Percentiles rank a stretch among this genome's conserved stretches.
phyloP scores from a whole-genome alignment of 495 filamentous ascomycete species.

The Lepraria neglecta region DNA sequence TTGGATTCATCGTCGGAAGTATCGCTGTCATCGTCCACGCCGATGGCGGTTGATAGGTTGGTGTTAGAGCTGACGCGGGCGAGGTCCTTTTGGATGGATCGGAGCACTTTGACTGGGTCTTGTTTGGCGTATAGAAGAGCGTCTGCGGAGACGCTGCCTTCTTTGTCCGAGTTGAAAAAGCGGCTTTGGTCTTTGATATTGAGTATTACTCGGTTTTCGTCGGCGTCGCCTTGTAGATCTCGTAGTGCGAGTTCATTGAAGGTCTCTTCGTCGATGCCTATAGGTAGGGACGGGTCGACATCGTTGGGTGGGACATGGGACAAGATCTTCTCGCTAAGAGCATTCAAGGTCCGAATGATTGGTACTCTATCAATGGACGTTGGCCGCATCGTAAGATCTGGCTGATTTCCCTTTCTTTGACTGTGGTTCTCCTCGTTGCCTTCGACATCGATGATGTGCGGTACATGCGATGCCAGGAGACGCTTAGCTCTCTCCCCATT shows the following conservation, averaged over 20 bases:
- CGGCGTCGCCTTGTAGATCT: slow-evolving; percentile 70
- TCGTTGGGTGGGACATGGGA: slow-evolving; percentile 75
- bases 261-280: slow-evolving; percentile 67
- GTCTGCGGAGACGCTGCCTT: slow-evolving; percentile 47
- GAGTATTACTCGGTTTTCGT: slow-evolving; percentile 68
- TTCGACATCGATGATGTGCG: slow-evolving; percentile 83
- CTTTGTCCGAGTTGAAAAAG: slow-evolving; percentile 64
- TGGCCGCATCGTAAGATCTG: slow-evolving; percentile 83
- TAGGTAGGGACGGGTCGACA: slow-evolving; percentile 52
- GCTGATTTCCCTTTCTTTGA: slow-evolving; percentile 69
- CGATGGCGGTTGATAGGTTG: slow-evolving; percentile 53
- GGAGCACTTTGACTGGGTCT: slow-evolving; percentile 59
- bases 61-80: slow-evolving; percentile 41
- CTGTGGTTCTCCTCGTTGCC: slow-evolving; percentile 90
- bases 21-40: slow-evolving; percentile 60
- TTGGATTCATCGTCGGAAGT: slow-evolving; percentile 50
- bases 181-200: slow-evolving; percentile 79
- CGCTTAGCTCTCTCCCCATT: slow-evolving; percentile 43
- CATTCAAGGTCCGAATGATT: slow-evolving; percentile 80
- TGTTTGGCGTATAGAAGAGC: slow-evolving; percentile 55
- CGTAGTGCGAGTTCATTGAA: slow-evolving; percentile 69
- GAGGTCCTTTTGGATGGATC: slow-evolving; percentile 57
- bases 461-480: slow-evolving; percentile 57
- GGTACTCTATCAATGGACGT: slow-evolving; percentile 58
- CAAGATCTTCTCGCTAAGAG: slow-evolving; percentile 82